Base-by-base conservation (phyloP, 306 rosid genomes). In the Macrotyloma uniflorum region DNA sequence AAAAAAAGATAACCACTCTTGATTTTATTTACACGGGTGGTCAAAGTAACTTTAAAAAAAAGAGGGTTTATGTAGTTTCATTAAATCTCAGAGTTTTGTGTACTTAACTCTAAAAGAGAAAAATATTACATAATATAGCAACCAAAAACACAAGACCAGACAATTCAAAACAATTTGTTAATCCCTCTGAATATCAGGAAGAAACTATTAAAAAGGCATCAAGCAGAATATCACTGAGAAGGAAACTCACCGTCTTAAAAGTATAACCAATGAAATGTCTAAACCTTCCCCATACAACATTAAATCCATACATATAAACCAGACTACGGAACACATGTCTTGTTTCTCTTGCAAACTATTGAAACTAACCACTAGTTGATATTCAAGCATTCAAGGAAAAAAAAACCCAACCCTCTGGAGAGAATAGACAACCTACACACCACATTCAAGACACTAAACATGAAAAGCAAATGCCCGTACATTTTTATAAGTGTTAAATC, bases 401-500 rank as follows among this genome's bases (percentile, higher is more conserved):
- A 50, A 53, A 54, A 12, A 15, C 18, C 18, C 28, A 58, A 26
- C 35, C n/a, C 38, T 2, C 18, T 13, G 28, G 1, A 26, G 36
- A 58, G 65, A 35, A 10, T 58, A 58, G 36, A 58, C 65, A 58
- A 58, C 18, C 19, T 24, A 58, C 38, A 40, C 45, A 40, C 45
- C 45, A 40, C 45, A 40, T 9, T 40, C 14, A 9, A 26, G 65
- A 33, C 65, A 58, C 36, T 11, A 10, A 58, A 58, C 38, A 58
- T 58, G 7, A 35, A 58, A 43, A 70, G 57, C 23, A 83, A 49
- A 49, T 33, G 13, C 73, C 22, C 57, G 26, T 50, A 18, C 46
- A 62, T 46, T 43, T 28, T 58, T 40, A 74, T 72, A 54, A 65
- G 15, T 32, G 47, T 57, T 35, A 65, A 14, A 83, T 64, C 14